Evolutionary conservation across 192 early-diverging fungal species (phyloP).

Genomic region (Coemansia nantahalensis): DNA sequence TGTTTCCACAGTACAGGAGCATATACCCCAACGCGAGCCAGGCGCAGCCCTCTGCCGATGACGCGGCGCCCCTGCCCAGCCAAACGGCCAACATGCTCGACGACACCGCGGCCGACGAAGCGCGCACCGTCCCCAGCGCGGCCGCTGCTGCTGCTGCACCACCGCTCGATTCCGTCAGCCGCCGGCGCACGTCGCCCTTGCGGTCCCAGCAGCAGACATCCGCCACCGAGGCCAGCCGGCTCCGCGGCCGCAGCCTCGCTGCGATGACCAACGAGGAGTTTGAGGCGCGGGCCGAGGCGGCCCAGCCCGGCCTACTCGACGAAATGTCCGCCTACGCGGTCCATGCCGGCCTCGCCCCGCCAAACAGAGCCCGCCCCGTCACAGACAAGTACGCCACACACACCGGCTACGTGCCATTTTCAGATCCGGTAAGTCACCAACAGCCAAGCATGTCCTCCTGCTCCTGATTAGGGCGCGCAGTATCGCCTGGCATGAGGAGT

Average conservation of each 20-base stretch:
- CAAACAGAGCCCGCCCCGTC: not conserved
- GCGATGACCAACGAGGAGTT: constrained; percentile 31
- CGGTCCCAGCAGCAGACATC: constrained; percentile 11
- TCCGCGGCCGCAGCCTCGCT: constrained; percentile 23
- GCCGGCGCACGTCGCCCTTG: constrained; percentile 11
- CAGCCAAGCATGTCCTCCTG: no score
- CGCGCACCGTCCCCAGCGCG: no score
- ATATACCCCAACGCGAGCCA: no score
- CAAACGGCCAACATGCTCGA: constrained; percentile 12
- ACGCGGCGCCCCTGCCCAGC: no score
- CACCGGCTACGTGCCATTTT: constrained; percentile 12
- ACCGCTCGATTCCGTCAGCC: constrained; percentile 15
- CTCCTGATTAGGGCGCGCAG: not conserved
- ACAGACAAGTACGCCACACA: constrained; percentile 3
- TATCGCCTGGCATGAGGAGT: not conserved
- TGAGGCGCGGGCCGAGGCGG: constrained; percentile 25
- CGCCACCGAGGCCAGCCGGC: constrained; percentile 23
- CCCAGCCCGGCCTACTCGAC: constrained; percentile 19
- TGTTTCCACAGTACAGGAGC: no score
- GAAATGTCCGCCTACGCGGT: constrained; percentile 19
- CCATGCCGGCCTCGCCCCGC: constrained; percentile 14
- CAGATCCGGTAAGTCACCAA: constrained; percentile 34
- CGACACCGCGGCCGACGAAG: not conserved
- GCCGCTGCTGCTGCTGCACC: no score
- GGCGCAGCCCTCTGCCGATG: no score